These are phyloP conservation scores for Xylaria bambusicola DNA, from an alignment of 495 filamentous ascomycete genomes.

Conservation along the genomic window DNA sequence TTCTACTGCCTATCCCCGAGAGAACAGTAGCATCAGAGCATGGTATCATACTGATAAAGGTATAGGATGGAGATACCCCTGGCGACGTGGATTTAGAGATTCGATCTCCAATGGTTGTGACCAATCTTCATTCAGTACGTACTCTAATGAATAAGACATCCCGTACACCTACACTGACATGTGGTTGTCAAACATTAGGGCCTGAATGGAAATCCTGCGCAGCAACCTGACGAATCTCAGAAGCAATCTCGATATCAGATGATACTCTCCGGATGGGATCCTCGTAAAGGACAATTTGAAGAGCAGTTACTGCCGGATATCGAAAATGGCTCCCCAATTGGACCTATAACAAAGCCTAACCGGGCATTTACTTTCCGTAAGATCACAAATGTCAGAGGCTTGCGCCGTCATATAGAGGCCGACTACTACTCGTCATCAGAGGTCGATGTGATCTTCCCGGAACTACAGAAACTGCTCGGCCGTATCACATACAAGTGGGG, in stretches of 20 bases:
- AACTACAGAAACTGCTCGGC: slow-evolving; percentile 8
- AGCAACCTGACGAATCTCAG: neutral
- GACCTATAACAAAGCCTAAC: neutral
- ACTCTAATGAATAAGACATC: neutral
- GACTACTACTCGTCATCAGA: neutral
- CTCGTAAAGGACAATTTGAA: neutral
- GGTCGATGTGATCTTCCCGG: neutral
- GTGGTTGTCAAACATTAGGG: neutral
- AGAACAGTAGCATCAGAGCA: neutral
- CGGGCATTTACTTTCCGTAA: slow-evolving; percentile 6
- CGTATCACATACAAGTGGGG: slow-evolving; percentile 10
- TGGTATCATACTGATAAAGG: neutral
- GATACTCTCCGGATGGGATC: neutral
- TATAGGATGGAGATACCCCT: neutral
- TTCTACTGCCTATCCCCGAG: neutral
- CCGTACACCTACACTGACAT: neutral
- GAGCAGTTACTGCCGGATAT: neutral
- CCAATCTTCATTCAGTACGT: neutral
- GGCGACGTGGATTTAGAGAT: neutral
- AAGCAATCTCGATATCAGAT: slow-evolving; percentile 4
- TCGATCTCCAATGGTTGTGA: neutral
- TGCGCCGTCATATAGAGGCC: neutral
- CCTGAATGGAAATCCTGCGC: neutral
- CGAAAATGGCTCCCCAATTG: neutral
- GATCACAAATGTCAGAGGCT: neutral